Evolutionary conservation across 2,329 filamentous ascomycete species (phyloP).

Genomic region (Fusarium sp.): DNA sequence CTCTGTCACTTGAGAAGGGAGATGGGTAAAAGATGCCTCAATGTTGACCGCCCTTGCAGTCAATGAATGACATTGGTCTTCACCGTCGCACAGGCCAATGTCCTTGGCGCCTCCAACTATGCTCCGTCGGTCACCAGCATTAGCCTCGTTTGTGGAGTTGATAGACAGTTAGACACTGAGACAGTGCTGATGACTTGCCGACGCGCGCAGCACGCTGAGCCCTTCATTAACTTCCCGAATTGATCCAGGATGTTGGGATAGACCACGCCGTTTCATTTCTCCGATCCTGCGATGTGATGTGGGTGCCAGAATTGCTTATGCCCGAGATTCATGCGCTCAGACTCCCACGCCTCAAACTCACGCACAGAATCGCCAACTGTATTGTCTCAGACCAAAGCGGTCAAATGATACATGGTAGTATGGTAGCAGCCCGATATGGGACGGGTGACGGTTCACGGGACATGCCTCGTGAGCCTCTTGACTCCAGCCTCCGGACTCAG

Average conservation of each 20-base stretch:
- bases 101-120: constrained; percentile 15
- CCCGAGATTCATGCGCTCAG: constrained; percentile 9
- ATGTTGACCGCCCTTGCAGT: constrained; percentile 13
- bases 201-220: not conserved
- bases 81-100: constrained; percentile 2
- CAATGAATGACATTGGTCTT: not conserved
- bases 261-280: not conserved
- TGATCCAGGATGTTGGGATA: constrained; percentile 4
- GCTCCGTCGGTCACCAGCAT: not conserved
- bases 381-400: constrained; percentile 31
- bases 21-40: not conserved
- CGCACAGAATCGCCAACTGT: constrained; percentile 6
- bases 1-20: not conserved
- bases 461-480: constrained; percentile 33
- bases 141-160: not conserved
- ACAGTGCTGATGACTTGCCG: constrained; percentile 33
- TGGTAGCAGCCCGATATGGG: constrained; percentile 4
- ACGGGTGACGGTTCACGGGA: constrained; percentile 26
- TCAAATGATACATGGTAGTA: constrained; percentile 32
- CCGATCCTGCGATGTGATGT: constrained; percentile 17
- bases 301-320: constrained; percentile 2
- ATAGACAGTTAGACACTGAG: constrained; percentile 15
- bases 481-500: constrained; percentile 21
- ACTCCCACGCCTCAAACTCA: constrained; percentile 13
- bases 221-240: constrained; percentile 10